Base-by-base conservation (phyloP, 257 asterid genomes). In the Salvia miltiorrhiza region DNA sequence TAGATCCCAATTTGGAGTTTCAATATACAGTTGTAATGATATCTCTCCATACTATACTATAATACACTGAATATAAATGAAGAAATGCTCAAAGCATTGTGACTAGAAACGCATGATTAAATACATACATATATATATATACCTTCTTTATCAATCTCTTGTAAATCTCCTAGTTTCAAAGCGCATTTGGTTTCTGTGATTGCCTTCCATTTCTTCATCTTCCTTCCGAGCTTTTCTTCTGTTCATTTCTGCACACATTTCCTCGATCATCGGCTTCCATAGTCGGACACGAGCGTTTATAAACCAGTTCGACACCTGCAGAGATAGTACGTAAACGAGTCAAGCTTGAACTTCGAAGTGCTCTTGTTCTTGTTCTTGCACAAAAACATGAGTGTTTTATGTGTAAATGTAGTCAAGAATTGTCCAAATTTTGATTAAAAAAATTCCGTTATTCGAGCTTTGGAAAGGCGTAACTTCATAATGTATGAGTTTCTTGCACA, bases 251-350 rank as follows among this genome's bases (percentile, higher is more conserved):
- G 92, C 84, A 56, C 84, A 87, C 97, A 89, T 89, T 77, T 89
- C 97, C 79, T 91, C 97, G 21, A 91, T 89, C 96, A 91, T 85
- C 11, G 97, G 97, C 62, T 91, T 89, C 97, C 97, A 88, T 7
- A 91, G 87, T 5, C 97, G 87, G 19, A 91, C 97, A 32, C 97
- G 88, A 9, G 97, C 97, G 72, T 91, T 91, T 79, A 91, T 88
- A 49, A 91, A 91, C 97, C 96, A 91, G 56, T 88, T 91, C 0
- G 96, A 91, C 47, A 91, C 97, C 97, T 90, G 72, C 50, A 21
- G 2, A 40, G 6, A 50, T 8, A 9, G 4, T 19, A 9, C 12
- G 2, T n/a, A n/a, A 47, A 8, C 49, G 16, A 44, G 56, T n/a
- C 37, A 35, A 37, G 45, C 24, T 54, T 39, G 44, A 54, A 8